Base-by-base conservation (phyloP, 140 eudicot species). In the Stevia rebaudiana region DNA sequence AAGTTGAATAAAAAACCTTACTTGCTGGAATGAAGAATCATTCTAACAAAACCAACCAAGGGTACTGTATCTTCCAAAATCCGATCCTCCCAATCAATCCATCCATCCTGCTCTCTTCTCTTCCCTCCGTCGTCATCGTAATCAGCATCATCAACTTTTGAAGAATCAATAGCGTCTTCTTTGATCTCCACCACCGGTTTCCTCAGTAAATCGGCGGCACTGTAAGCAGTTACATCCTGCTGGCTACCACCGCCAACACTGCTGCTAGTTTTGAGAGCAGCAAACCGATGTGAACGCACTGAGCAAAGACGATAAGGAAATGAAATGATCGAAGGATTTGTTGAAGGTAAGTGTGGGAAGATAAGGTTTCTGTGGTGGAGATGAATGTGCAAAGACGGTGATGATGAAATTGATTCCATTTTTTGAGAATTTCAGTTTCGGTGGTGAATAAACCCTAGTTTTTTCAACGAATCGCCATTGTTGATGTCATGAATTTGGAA, bases 31-130 rank as follows among this genome's bases (percentile, higher is more conserved):
- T 92, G 98, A 65, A 92, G 96, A 92, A 92, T 73, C 96, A 87
- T 92, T 63, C 96, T 81, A 31, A 86, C 95, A 80, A 85, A 81
- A 28, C 95, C 95, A 77, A 92, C 96, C 54, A 92, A 78, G 0
- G 98, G 98, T 5, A 92, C 95, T n/a, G 98, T 92, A 39, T 85
- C 96, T 78, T 81, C 92, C 81, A 88, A 70, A 48, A 92, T 92
- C 80, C 74, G 80, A 59, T 92, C 96, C 66, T 92, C 96, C 96
- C 96, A 92, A 67, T 88, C 98, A 16, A 85, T 78, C 94, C 88
- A 75, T 6, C 78, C 72, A 25, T 80, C 79, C 8, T 76, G 77
- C 53, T 59, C 55, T 61, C 74, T 83, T 25, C 52, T 80, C 46
- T 64, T 75, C 13, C 70, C 82, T 17, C 74, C 68, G 33, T 75